Percentiles rank a stretch among this genome's conserved stretches.
phyloP scores from a whole-genome alignment of 192 early-diverging fungal genomes.

The Borealophlyctis nickersoniae region DNA sequence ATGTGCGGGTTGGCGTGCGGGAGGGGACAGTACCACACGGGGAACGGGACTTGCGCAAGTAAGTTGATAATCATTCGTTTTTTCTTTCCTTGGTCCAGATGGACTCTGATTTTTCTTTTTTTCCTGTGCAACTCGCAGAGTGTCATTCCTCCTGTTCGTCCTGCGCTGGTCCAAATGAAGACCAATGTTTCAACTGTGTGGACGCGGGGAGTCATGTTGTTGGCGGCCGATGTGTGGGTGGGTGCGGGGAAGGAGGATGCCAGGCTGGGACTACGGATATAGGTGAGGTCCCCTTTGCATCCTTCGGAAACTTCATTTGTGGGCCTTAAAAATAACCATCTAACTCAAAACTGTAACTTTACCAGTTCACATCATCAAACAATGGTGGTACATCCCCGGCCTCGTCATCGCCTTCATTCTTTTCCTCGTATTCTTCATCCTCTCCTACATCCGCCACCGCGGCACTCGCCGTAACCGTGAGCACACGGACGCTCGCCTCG shows the following conservation, averaged over 20 bases:
- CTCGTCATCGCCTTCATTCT: conserved; percentile 1
- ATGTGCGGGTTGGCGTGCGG: too few relatives aligned
- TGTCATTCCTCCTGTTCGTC: not conserved
- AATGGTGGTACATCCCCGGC: conserved; percentile 2
- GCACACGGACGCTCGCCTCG: not conserved
- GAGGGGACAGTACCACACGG: too few relatives aligned
- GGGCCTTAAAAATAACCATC: too few relatives aligned
- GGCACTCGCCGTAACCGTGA: not conserved
- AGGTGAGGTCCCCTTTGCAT: not conserved
- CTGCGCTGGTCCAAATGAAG: not conserved
- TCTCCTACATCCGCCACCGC: not conserved
- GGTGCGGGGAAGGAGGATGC: not conserved
- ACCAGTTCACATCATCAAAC: not conserved
- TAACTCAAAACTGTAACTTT: too few relatives aligned
- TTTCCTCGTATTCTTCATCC: not conserved
- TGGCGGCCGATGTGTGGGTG: not conserved
- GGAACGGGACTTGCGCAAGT: too few relatives aligned
- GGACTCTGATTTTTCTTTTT: too few relatives aligned
- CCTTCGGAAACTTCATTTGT: not conserved
- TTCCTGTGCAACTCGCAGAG: too few relatives aligned
- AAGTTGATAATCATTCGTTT: too few relatives aligned
- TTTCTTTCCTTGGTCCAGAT: too few relatives aligned
- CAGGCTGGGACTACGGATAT: not conserved
- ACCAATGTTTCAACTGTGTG: not conserved
- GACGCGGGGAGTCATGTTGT: not conserved